phyloP scores from a whole-genome alignment of 2,329 filamentous ascomycete genomes.

The Cladosporium sp. region DNA sequence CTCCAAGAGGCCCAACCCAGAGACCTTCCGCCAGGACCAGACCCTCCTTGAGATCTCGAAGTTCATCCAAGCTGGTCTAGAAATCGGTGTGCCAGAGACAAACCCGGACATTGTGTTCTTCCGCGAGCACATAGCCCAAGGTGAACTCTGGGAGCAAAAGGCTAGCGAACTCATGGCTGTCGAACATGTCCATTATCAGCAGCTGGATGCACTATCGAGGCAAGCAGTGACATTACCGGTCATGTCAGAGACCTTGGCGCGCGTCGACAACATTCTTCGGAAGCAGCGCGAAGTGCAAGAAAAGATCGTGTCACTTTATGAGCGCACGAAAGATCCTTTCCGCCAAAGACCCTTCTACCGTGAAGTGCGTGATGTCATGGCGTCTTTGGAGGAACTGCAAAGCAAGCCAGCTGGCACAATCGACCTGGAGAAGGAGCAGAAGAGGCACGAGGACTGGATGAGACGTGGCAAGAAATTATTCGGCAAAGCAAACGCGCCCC shows the following conservation, averaged over 20 bases:
- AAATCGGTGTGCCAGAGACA: conserved; percentile 74
- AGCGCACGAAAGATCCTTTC: conserved; percentile 73
- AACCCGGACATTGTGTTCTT: conserved; percentile 79
- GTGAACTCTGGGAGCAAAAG: conserved; percentile 88
- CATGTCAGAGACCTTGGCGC: conserved; percentile 72
- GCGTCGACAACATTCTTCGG: conserved; percentile 87
- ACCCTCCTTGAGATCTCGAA: conserved; percentile 76
- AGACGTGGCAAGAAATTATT: conserved; percentile 95
- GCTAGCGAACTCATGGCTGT: conserved; percentile 90
- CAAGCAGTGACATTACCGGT: conserved; percentile 82
- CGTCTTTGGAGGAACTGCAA: conserved; percentile 82
- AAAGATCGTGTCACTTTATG: conserved; percentile 78
- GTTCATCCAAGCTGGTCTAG: conserved; percentile 73
- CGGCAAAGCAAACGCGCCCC: conserved; percentile 93
- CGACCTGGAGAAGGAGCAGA: conserved; percentile 91
- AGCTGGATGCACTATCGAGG: conserved; percentile 84
- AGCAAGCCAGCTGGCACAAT: conserved; percentile 89
- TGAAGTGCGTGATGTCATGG: conserved; percentile 88
- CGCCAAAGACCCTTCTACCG: conserved; percentile 79
- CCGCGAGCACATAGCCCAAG: conserved; percentile 72
- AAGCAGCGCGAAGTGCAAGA: conserved; percentile 94
- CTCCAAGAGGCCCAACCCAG: conserved; percentile 43
- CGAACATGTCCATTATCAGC: conserved; percentile 88
- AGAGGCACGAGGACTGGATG: conserved; percentile 99
- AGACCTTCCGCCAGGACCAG: conserved; percentile 53